phyloP scores from a whole-genome alignment of 140 eudicot species.

The Cichorium intybus region DNA sequence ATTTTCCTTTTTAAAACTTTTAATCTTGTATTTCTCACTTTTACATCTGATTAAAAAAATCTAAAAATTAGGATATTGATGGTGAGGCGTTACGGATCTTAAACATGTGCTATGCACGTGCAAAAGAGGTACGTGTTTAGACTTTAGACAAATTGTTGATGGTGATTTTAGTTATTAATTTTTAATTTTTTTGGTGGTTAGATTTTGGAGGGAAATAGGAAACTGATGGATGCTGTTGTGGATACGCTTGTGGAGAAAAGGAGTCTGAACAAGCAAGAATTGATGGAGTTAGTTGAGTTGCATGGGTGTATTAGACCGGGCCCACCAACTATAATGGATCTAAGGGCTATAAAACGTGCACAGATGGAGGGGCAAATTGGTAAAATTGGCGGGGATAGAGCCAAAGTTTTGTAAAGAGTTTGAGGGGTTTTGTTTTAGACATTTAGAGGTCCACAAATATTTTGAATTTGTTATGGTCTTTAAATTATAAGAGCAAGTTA shows the following conservation, averaged over 20 bases:
- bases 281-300: constrained; percentile 52
- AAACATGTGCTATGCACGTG: constrained; percentile 61
- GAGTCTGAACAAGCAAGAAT: constrained; percentile 71
- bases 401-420: constrained; percentile 24
- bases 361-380: constrained; percentile 29
- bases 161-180: background rate
- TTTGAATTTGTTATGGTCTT: too few species aligned
- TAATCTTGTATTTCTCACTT: background rate
- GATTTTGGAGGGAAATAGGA: constrained; percentile 66
- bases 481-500: background rate
- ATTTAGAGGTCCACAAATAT: background rate
- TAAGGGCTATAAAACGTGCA: constrained; percentile 49
- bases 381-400: background rate
- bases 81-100: constrained; percentile 68
- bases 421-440: constrained; percentile 5
- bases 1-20: background rate
- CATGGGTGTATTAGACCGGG: constrained; percentile 67
- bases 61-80: constrained; percentile 62
- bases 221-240: constrained; percentile 73
- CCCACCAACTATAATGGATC: constrained; percentile 67
- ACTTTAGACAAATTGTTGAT: constrained; percentile 11
- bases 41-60: constrained; percentile 7
- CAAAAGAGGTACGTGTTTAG: constrained; percentile 57
- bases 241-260: constrained; percentile 65
- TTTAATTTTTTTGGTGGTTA: constrained; percentile 4